A percentile compares a stretch with the other conserved stretches of the same genome.
Evolutionary conservation across 2,329 filamentous ascomycete species (phyloP).

Genomic region (Ophiostoma novo-ulmi): DNA sequence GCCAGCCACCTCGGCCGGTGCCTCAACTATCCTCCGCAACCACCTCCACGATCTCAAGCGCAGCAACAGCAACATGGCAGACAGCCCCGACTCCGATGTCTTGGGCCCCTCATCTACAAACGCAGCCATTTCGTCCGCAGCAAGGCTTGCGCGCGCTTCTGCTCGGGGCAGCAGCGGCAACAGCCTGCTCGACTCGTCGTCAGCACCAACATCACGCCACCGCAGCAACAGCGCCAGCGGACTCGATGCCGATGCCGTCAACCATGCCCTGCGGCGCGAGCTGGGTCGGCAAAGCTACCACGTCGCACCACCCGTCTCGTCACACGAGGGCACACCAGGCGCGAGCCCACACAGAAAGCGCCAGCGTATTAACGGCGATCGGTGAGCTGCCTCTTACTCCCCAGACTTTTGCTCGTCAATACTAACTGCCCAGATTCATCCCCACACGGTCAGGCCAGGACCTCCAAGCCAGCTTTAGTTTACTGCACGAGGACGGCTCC

Average conservation of each 20-base stretch:
- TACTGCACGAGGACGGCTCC: conserved; percentile 87
- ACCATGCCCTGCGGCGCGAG: conserved; percentile 49
- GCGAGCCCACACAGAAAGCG: conserved; percentile 55
- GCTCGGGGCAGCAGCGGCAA: conserved; percentile 19
- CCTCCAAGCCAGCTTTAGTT: conserved; percentile 83
- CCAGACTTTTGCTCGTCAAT: background rate
- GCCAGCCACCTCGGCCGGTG: background rate
- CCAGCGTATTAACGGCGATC: conserved; percentile 56
- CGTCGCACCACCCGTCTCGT: conserved; percentile 32
- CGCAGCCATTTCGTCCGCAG: conserved; percentile 14
- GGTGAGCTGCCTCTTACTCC: conserved; percentile 41
- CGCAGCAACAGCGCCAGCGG: conserved; percentile 34
- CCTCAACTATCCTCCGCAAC: background rate
- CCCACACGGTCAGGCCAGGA: conserved; percentile 91
- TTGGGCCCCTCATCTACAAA: background rate
- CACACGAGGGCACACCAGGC: conserved; percentile 49
- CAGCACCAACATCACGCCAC: conserved; percentile 33
- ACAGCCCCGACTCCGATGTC: background rate
- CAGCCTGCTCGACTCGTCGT: conserved; percentile 19
- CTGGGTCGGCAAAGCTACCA: conserved; percentile 35
- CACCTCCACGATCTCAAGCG: conserved; percentile 16
- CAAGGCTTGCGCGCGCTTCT: conserved; percentile 18
- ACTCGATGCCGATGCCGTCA: conserved; percentile 48
- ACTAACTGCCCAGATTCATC: conserved; percentile 65
- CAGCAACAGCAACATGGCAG: conserved; percentile 1